Evolutionary conservation across 495 filamentous ascomycete species (phyloP), one percentile per base, ranked within the genome.

Genomic region (Echria macrotheca): DNA sequence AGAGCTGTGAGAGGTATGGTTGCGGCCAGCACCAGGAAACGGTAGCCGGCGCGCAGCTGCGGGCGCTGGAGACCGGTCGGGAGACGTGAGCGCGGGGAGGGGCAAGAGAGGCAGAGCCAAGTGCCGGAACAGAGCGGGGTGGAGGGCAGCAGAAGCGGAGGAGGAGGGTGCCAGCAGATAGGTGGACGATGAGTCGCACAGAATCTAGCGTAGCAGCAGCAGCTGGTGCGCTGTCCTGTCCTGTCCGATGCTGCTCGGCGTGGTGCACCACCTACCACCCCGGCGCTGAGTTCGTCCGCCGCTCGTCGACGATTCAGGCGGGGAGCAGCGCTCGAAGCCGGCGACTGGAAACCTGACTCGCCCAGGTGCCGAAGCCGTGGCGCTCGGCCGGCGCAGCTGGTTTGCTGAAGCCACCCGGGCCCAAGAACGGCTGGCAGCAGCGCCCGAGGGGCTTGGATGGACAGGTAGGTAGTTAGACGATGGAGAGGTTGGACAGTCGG

Each of bases 41-140:
- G 61, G 65, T 56, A 61, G 56, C 60, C 61, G 59, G 56, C 48
- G n/a, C n/a, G 55, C 56, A 65, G 61, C 44, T 55, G 63, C 47
- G 54, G 58, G 50, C 39, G 49, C 44, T 17, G 46, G 45, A 38
- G 48, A 52, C 50, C 33, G 46, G 46, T 48, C 23, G 29, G 31
- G 21, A 44, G 46, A 24, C 46, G 35, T 6, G 35, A 48, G 46
- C 49, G 52, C 45, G 59, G 50, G 54, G 61, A 58, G 58, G 55
- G 51, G 57, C 49, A 39, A 55, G 58, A 39, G 38, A 29, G 21
- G 40, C 45, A 21, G 38, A 19, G 17, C 18, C 22, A 12, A 21
- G 14, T 21, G 38, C 14, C 22, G 17, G 22, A 24, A 24, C 38
- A n/a, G 21, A 24, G n/a, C 38, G 17, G 21, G 38, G 38, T 19